Conservation (phyloP, 257 asterid genomes). For the Capsicum chinense region DNA sequence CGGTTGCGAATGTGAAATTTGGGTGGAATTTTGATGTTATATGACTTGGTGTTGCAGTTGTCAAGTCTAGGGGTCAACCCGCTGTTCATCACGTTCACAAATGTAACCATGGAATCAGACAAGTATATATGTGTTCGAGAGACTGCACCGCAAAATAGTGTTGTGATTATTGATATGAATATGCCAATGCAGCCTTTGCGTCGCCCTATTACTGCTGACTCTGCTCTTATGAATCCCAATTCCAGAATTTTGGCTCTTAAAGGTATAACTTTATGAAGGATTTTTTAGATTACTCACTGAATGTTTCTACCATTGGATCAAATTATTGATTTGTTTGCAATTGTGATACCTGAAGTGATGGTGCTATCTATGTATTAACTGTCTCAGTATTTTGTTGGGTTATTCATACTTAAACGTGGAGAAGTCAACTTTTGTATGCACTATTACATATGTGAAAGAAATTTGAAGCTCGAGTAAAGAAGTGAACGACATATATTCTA, state of each 20-base stretch:
- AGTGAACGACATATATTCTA: not conserved
- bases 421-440: not conserved
- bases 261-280: slow-evolving; percentile 53
- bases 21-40: slow-evolving; percentile 41
- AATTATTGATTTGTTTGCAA: not conserved
- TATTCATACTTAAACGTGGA: slow-evolving; percentile 6
- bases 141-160: slow-evolving; percentile 93
- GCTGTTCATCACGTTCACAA: slow-evolving; percentile 89
- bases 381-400: not conserved
- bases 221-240: slow-evolving; percentile 97
- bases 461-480: not conserved
- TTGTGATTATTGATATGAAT: slow-evolving; percentile 90
- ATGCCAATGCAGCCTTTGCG: slow-evolving; percentile 98
- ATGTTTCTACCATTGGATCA: not conserved
- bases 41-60: slow-evolving; percentile 71
- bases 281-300: not conserved
- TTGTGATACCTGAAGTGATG: not conserved
- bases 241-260: slow-evolving; percentile 87
- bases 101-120: slow-evolving; percentile 98
- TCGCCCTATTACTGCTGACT: slow-evolving; percentile 98
- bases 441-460: not conserved
- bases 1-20: not conserved
- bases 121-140: slow-evolving; percentile 98
- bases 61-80: slow-evolving; percentile 92
- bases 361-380: not conserved